Evolutionary conservation across 441 rosid genomes (phyloP).

Genomic region (Adansonia rubrostipa): DNA sequence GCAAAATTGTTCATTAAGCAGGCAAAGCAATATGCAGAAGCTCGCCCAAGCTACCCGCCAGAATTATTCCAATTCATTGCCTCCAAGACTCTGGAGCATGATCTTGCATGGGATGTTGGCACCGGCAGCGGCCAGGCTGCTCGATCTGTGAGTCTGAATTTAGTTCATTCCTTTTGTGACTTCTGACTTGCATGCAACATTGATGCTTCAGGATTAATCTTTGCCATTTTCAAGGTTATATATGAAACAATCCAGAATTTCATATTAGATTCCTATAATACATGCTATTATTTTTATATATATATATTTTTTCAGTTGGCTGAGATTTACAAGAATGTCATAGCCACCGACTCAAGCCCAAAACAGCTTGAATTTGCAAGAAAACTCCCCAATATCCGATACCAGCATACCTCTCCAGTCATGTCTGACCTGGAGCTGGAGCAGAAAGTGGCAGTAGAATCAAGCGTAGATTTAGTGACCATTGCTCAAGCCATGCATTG

Average conservation of each 20-base stretch:
- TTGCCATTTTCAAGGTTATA: background rate
- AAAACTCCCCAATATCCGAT: slow-evolving; percentile 61
- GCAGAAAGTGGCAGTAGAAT: slow-evolving; percentile 41
- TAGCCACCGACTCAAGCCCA: slow-evolving; percentile 81
- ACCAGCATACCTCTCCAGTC: slow-evolving; percentile 58
- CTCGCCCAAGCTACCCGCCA: slow-evolving; percentile 70
- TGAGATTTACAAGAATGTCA: slow-evolving; percentile 60
- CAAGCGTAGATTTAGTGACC: slow-evolving; percentile 68
- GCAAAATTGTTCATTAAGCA: slow-evolving; percentile 77
- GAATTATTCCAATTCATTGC: slow-evolving; percentile 69
- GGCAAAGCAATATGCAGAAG: slow-evolving; percentile 66
- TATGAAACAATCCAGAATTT: background rate
- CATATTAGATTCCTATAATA: background rate
- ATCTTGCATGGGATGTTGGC: slow-evolving; percentile 89
- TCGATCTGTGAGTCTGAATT: slow-evolving; percentile 47
- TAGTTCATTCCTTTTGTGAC: background rate
- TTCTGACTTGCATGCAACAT: background rate
- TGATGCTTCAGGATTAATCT: background rate
- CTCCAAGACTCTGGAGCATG: slow-evolving; percentile 57
- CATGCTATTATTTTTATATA: background rate
- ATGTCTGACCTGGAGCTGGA: slow-evolving; percentile 58
- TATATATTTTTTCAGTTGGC: slow-evolving; percentile 51
- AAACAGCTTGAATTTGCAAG: slow-evolving; percentile 70
- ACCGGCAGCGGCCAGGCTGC: slow-evolving; percentile 89
- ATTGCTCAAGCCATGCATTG: slow-evolving; percentile 85